Conservation (phyloP, 2,329 filamentous ascomycete species). For the Apiospora pterosperma region DNA sequence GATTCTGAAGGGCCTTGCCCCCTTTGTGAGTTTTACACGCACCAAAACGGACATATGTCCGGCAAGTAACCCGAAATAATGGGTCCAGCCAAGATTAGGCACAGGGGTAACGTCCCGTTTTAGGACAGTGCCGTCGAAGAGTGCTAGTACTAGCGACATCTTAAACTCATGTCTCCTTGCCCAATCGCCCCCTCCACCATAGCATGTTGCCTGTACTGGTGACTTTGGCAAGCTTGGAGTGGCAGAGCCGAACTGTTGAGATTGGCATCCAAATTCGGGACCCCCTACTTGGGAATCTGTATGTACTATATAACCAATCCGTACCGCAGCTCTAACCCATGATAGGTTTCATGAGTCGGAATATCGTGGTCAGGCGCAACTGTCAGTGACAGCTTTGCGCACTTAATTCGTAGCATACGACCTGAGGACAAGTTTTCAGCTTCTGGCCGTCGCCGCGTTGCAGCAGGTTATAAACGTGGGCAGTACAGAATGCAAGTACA, state of each 20-base stretch:
- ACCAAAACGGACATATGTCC: neutral
- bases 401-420: neutral
- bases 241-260: neutral
- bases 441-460: neutral
- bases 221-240: neutral
- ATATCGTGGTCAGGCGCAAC: neutral
- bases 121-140: neutral
- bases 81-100: neutral
- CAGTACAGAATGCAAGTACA: neutral
- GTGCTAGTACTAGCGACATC: neutral
- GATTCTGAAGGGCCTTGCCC: neutral
- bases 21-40: neutral
- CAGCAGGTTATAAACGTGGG: neutral
- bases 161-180: neutral
- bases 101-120: conserved; percentile 1
- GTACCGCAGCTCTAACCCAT: neutral
- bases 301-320: neutral
- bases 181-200: neutral
- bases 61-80: neutral
- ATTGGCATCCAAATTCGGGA: neutral
- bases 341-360: neutral
- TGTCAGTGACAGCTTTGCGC: neutral
- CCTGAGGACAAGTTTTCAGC: neutral
- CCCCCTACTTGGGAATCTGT: neutral
- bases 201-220: neutral